phyloP scores from a whole-genome alignment of 306 rosid species.

The Leucaena leucocephala region DNA sequence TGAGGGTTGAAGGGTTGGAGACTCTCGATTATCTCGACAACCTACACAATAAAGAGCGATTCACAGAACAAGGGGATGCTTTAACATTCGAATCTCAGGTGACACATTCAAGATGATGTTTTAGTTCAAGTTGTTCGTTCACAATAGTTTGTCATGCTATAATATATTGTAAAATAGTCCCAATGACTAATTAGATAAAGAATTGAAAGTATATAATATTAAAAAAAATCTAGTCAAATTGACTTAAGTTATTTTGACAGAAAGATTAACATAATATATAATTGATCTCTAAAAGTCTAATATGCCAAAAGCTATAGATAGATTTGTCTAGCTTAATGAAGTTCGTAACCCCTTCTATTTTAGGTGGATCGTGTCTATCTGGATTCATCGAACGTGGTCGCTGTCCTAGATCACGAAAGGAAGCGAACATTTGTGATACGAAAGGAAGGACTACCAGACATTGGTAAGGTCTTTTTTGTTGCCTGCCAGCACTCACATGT shows the following conservation, averaged over 20 bases:
- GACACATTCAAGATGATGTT: not conserved
- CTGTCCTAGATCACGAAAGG: slow-evolving; percentile 81
- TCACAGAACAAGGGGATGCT: slow-evolving; percentile 93
- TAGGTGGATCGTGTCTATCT: slow-evolving; percentile 91
- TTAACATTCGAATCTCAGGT: slow-evolving; percentile 97
- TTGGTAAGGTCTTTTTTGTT: slow-evolving; percentile 49
- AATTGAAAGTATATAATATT: too few relatives aligned
- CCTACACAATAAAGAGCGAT: slow-evolving; percentile 63
- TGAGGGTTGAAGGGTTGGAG: slow-evolving; percentile 93
- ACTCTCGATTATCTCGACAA: slow-evolving; percentile 87
- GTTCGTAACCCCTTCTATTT: slow-evolving; percentile 9
- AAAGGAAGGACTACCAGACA: slow-evolving; percentile 88
- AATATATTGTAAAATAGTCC: too few relatives aligned
- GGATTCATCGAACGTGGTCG: slow-evolving; percentile 54
- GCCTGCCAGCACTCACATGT: not conserved
- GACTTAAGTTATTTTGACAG: too few relatives aligned
- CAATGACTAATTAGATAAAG: too few relatives aligned
- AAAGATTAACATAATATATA: too few relatives aligned
- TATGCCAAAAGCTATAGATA: not conserved
- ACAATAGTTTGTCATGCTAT: not conserved
- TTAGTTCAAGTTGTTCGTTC: not conserved
- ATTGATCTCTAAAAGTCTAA: too few relatives aligned
- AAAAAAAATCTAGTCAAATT: too few relatives aligned
- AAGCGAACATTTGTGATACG: slow-evolving; percentile 65
- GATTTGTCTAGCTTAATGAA: not conserved